Conservation (phyloP, 176 grass and related monocot genomes). For the Musa acuminata region DNA sequence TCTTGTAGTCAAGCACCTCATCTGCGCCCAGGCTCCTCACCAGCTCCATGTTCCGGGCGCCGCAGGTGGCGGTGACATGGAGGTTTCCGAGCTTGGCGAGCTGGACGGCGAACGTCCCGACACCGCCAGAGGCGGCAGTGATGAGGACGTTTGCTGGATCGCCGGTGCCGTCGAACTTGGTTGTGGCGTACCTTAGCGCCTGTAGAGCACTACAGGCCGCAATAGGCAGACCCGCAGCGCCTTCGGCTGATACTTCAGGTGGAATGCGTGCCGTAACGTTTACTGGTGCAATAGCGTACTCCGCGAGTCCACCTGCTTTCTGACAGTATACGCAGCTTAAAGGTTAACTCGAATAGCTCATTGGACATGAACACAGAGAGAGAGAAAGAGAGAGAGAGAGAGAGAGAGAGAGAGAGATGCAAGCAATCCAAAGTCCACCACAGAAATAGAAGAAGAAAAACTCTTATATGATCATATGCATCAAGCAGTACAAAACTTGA, state of each 20-base stretch:
- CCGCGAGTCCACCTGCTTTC: slow-evolving; percentile 47
- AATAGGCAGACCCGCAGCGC: slow-evolving; percentile 36
- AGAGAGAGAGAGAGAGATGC: too few species aligned
- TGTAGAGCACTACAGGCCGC: slow-evolving; percentile 34
- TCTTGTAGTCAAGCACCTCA: slow-evolving; percentile 62
- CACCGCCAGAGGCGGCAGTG: slow-evolving; percentile 50
- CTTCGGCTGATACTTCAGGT: slow-evolving; percentile 22
- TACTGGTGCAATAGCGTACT: slow-evolving; percentile 33
- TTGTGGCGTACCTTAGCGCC: slow-evolving; percentile 21
- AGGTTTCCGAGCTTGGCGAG: slow-evolving; percentile 40
- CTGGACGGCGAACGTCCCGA: slow-evolving; percentile 40
- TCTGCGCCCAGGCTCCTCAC: slow-evolving; percentile 51
- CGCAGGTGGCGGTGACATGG: slow-evolving; percentile 53
- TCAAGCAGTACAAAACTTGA: too few species aligned
- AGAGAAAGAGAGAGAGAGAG: too few species aligned
- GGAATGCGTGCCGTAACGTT: slow-evolving; percentile 30
- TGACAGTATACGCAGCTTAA: slow-evolving; percentile 5
- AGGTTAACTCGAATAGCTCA: too few species aligned
- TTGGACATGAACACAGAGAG: too few species aligned
- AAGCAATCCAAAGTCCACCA: too few species aligned
- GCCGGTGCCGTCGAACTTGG: slow-evolving; percentile 48
- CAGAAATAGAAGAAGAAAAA: too few species aligned
- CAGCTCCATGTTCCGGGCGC: slow-evolving; percentile 35
- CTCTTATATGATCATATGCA: too few species aligned
- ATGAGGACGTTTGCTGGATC: slow-evolving; percentile 37